Evolutionary conservation across 108 stramenopile genomes (phyloP), one percentile per base, ranked within the genome.

Genomic region (Nannochloropsis granulata): DNA sequence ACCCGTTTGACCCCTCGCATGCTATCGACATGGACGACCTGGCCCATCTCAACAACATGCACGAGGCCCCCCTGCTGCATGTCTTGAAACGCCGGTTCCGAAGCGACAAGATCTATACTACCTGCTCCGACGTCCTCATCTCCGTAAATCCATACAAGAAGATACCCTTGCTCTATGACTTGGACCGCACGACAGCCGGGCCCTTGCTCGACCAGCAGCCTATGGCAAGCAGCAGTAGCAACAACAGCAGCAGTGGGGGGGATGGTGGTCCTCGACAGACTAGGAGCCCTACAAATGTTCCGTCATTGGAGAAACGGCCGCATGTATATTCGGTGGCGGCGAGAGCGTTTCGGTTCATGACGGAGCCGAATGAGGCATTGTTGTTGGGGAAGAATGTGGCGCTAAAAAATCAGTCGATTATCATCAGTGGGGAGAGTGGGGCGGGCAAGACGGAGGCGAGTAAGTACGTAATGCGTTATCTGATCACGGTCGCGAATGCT

Each of bases 61-160:
- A 92, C 86, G 92, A 92, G 82, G 92, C 90, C 0, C 92, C 92
- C 14, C 88, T 93, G 78, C 87, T 93, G 19, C 83, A 84, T 71
- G 85, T 91, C 25, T 89, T 93, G 25, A 85, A 88, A 25, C 71
- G 90, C 13, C 87, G 92, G 9, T 92, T 92, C 79, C 24, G 12
- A 9, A 86, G 87, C n/a, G 91, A 92, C 46, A 56, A 85, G 79
- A 99, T 99, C 87, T 99, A 99, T 90, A 99, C 99, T 12, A 98
- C 95, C 94, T 98, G 96, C 21, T 98, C 98, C 19, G 95, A 98
- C 26, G 96, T 99, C 25, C 90, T 99, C 82, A 99, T 99, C 90
- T 96, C 97, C 56, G 96, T 99, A 34, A 99, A 99, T 87, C 99
- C 99, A 23, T 93, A 93, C 92, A 88, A 87, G 79, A 24, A 34